Evolutionary conservation across 495 filamentous ascomycete genomes (phyloP), one percentile per base, ranked within the genome.

Genomic region (Polyplosphaeria fusca): DNA sequence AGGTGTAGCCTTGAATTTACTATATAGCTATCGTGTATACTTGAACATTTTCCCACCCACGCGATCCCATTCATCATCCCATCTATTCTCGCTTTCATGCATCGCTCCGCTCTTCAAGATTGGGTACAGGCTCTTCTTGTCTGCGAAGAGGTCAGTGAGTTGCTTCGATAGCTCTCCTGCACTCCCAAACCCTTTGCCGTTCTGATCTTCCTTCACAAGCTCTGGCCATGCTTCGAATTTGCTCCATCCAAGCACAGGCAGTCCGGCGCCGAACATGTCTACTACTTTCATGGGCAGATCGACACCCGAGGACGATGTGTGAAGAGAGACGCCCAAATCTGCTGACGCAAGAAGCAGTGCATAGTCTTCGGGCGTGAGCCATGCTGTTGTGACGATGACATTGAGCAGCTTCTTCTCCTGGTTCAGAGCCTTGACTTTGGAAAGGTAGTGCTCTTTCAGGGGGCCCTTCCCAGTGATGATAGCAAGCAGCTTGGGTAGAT

Each of bases 201-300:
- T 96, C 18, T 84, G 76, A n/a, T 86, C 86, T 64, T 95, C 89
- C 19, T 77, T 84, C 2, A 95, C 87, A 47, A 96, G 71, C 73
- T 96, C 91, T 18, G 81, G 78, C 81, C 92, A 95, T 46, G 89
- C 89, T 68, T 89, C 82, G 63, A 91, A 96, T 5, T 77, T 79
- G 19, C 74, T 77, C 80, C 90, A 96, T 19, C 90, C 93, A 1
- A 84, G 86, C 3, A 99, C 94, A 0, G 93, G 93, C 47, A 99
- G 71, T 0, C 93, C 93, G 0, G 89, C 86, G 0, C 93, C 93
- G 66, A 97, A 96, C 88, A 99, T 93, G 65, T 99, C 93, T 4
- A 99, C 91, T 5, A 99, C 91, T 73, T 99, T 99, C 93, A 99
- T 99, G 0, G 93, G 93, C 20, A 99, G 73, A 73, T 99, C 93